These are phyloP conservation scores for Boletus barrowsii DNA, from an alignment of 768 basidiomycete genomes.

Conservation along the genomic window DNA sequence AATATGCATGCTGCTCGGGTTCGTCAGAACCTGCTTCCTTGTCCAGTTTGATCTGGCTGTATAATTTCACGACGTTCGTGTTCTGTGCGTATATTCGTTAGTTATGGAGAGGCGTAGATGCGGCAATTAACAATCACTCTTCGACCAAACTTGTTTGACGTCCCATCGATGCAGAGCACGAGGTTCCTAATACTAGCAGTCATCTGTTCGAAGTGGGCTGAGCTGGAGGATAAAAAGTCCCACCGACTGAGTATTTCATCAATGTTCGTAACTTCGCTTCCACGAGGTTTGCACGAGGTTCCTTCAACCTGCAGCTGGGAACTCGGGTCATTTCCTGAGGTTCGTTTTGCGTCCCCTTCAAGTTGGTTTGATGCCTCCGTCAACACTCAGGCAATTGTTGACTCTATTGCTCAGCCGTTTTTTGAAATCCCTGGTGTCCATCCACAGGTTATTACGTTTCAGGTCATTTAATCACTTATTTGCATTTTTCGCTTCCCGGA, in stretches of 20 bases:
- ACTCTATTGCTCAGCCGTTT: conserved; percentile 1
- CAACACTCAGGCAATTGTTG: neutral
- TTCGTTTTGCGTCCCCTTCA: too few species aligned
- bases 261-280: too few species aligned
- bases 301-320: too few species aligned
- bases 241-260: too few species aligned
- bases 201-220: too few species aligned
- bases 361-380: neutral
- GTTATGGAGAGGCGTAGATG: neutral
- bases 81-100: neutral
- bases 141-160: neutral
- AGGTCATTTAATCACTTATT: neutral
- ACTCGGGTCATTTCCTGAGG: too few species aligned
- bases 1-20: neutral
- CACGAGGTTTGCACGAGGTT: too few species aligned
- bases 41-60: neutral
- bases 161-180: neutral
- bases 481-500: neutral
- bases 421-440: neutral
- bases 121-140: neutral
- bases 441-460: neutral
- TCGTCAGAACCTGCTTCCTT: neutral
- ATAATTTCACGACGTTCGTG: neutral
- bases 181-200: neutral
- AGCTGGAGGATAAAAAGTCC: too few species aligned